Base-by-base conservation (phyloP, 441 rosid species). In the Caryocar brasiliense region DNA sequence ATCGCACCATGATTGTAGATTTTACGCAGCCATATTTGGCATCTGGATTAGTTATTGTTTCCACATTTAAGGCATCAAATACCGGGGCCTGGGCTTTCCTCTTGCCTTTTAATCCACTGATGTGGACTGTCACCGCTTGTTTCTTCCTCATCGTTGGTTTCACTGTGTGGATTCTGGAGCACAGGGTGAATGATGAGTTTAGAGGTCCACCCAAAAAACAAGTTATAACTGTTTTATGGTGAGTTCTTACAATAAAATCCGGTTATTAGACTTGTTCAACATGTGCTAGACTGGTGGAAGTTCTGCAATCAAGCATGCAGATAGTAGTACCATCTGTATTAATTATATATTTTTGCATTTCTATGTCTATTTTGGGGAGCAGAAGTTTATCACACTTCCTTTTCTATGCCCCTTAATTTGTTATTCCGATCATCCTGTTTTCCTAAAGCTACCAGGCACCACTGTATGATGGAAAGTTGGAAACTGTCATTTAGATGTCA, bases 81-180 rank as follows among this genome's bases (percentile, higher is more conserved):
- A 56, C 85, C 4, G 86, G 93, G 25, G 83, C 95, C 28, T 91
- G 96, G 98, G 85, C 95, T 24, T 91, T 91, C 80, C 59, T 91
- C 43, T 68, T 59, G 24, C 98, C 98, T 4, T 87, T 91, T 59
- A 75, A 70, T 68, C 57, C 62, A 2, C 71, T 29, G 22, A 74
- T 87, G 93, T 85, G 98, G 98, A 62, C 59, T 10, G 76, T 85
- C 52, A 85, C 85, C 1, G 73, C 58, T 56, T 63, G 62, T 32
- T 85, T 75, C 64, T 91, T 91, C 62, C 42, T 85, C 9, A 46
- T 70, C 60, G 65, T 91, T 3, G 98, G 96, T 15, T 36, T 77
- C 35, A 91, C 85, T 40, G 84, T 91, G 36, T 91, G 98, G 98
- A 68, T 85, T 73, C 74, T 91, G 49, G 98, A 91, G 61, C 98